A percentile compares a stretch with the other conserved stretches of the same genome.
Conservation (phyloP, 2,329 filamentous ascomycete genomes). For the Colletotrichum destructivum region DNA sequence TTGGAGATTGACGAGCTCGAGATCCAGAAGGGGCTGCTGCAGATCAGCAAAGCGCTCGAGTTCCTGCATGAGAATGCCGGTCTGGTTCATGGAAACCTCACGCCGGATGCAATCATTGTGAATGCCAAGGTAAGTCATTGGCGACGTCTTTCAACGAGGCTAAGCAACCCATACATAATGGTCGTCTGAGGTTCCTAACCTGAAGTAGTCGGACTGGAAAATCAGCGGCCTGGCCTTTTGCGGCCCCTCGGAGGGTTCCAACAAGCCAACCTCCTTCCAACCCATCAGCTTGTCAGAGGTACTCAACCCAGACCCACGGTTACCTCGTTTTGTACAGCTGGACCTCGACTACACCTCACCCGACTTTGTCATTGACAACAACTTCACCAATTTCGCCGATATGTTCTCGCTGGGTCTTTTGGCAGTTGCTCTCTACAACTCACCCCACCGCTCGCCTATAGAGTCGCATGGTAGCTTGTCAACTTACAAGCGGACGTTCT, state of each 20-base stretch:
- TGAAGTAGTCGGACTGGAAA: slow-evolving; percentile 90
- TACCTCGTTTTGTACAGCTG: slow-evolving; percentile 88
- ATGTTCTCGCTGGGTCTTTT: slow-evolving; percentile 95
- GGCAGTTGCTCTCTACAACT: slow-evolving; percentile 92
- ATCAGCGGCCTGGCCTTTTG: slow-evolving; percentile 95
- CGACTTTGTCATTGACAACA: slow-evolving; percentile 93
- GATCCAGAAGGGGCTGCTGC: slow-evolving; percentile 95
- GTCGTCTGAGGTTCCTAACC: slow-evolving; percentile 48
- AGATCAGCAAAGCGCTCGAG: slow-evolving; percentile 93
- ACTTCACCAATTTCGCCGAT: slow-evolving; percentile 86
- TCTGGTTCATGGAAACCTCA: slow-evolving; percentile 93
- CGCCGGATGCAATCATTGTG: slow-evolving; percentile 92
- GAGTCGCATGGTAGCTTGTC: slow-evolving; percentile 86
- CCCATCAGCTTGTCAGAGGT: slow-evolving; percentile 88
- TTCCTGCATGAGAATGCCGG: slow-evolving; percentile 96
- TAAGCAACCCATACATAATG: neutral
- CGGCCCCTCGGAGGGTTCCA: slow-evolving; percentile 83
- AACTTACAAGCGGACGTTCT: slow-evolving; percentile 88
- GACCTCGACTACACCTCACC: slow-evolving; percentile 95
- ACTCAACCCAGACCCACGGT: slow-evolving; percentile 85
- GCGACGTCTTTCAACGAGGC: neutral
- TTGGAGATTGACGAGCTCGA: slow-evolving; percentile 97
- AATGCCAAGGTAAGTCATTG: slow-evolving; percentile 82
- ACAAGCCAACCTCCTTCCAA: slow-evolving; percentile 80
- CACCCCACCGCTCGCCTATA: slow-evolving; percentile 90